Conservation (phyloP, 1,139 yeast genomes). For the Pichia sp. region DNA sequence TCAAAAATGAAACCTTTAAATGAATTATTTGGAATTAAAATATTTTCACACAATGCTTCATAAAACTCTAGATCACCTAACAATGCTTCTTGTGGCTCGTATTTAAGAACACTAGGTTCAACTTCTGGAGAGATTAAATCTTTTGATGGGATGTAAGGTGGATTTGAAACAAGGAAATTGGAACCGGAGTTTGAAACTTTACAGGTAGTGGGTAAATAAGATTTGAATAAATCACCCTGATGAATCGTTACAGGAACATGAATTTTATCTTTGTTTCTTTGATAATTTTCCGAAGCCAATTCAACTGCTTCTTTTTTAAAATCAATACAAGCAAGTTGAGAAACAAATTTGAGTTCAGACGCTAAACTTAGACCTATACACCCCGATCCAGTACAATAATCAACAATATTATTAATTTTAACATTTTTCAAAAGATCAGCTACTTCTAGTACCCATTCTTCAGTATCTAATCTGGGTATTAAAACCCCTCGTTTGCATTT, state of each 20-base stretch:
- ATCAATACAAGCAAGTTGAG: conserved; percentile 50
- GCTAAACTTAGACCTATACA: conserved; percentile 61
- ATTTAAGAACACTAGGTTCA: conserved; percentile 49
- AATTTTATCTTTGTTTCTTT: conserved; percentile 11
- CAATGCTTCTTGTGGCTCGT: conserved; percentile 75
- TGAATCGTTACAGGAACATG: conserved; percentile 6
- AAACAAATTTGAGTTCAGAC: conserved; percentile 30
- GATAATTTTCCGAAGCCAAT: conserved; percentile 44
- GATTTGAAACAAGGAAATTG: conserved; percentile 71
- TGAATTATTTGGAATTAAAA: conserved; percentile 32
- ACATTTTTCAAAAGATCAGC: conserved; percentile 25
- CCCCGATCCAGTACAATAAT: conserved; percentile 88
- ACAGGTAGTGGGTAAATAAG: conserved; percentile 28
- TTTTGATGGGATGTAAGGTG: conserved; percentile 69
- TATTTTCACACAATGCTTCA: conserved; percentile 43
- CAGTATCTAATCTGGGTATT: conserved; percentile 95
- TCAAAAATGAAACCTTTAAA: conserved; percentile 30
- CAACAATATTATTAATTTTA: conserved; percentile 37
- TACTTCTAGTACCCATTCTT: conserved; percentile 69
- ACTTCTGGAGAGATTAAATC: conserved; percentile 36
- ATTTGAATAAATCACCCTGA: conserved; percentile 19
- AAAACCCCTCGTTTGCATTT: conserved; percentile 59
- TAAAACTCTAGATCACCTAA: conserved; percentile 74
- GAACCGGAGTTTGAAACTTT: conserved; percentile 14
- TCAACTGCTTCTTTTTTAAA: conserved; percentile 47